These are phyloP conservation scores for Pseudodiploospora longispora DNA, from an alignment of 2,329 filamentous ascomycete species.

Conservation along the genomic window DNA sequence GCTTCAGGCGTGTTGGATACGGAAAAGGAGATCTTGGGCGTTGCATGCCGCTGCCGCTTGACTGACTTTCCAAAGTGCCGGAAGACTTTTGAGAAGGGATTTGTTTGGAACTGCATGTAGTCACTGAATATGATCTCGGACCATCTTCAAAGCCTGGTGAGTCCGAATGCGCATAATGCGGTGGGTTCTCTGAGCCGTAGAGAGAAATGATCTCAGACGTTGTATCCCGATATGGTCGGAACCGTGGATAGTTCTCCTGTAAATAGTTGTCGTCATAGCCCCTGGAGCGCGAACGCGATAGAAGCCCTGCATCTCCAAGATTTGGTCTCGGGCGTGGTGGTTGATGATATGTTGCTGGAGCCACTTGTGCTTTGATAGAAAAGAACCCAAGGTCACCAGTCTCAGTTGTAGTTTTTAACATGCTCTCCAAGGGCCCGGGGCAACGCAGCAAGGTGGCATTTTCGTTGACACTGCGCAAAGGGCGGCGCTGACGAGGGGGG, in stretches of 20 bases:
- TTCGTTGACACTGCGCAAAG: constrained; percentile 36
- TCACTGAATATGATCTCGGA: constrained; percentile 47
- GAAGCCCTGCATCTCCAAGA: constrained; percentile 20
- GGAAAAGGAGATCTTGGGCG: constrained; percentile 52
- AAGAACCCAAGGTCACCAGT: constrained; percentile 58
- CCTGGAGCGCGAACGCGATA: constrained; percentile 19
- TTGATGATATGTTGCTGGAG: constrained; percentile 21
- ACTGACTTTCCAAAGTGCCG: constrained; percentile 39
- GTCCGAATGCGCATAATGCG: constrained; percentile 33
- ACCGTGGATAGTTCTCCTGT: constrained; percentile 34
- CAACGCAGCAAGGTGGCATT: constrained; percentile 35
- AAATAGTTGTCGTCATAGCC: constrained; percentile 22
- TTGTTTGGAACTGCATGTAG: constrained; percentile 38
- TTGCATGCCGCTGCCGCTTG: constrained; percentile 34
- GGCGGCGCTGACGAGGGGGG: constrained; percentile 24
- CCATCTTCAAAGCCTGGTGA: constrained; percentile 37
- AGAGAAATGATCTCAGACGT: constrained; percentile 49
- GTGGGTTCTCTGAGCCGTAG: constrained; percentile 43
- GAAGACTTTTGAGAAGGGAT: constrained; percentile 41
- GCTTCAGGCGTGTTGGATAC: constrained; percentile 49
- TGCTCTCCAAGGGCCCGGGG: constrained; percentile 51
- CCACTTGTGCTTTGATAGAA: constrained; percentile 33
- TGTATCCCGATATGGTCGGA: constrained; percentile 43
- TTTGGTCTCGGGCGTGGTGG: constrained; percentile 20
- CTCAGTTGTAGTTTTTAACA: constrained; percentile 59